Percentiles rank a stretch among this genome's conserved stretches.
These are phyloP conservation scores for Silene coronaria DNA, from an alignment of 179 eudicot species.

Conservation along the genomic window DNA sequence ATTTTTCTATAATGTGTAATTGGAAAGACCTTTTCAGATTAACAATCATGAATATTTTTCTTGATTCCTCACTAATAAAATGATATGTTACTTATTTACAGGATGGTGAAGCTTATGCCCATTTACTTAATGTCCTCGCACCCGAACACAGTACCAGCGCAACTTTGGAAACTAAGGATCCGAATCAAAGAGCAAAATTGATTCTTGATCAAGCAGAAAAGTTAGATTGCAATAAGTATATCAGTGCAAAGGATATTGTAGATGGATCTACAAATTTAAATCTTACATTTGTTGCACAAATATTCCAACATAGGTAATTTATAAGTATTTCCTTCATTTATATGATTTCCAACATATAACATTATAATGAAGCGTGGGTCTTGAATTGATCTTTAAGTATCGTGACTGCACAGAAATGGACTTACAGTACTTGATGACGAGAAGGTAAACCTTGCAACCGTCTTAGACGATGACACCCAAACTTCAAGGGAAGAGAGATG, in stretches of 20 bases:
- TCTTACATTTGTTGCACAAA: constrained; percentile 80
- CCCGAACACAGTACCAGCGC: constrained; percentile 57
- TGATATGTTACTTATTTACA: constrained; percentile 29
- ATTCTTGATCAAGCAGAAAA: constrained; percentile 75
- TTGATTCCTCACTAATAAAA: neutral
- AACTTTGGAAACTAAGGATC: constrained; percentile 55
- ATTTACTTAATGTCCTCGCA: constrained; percentile 75
- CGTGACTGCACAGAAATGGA: constrained; percentile 54
- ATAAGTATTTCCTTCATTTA: neutral
- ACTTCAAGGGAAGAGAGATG: constrained; percentile 79
- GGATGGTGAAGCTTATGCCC: constrained; percentile 93
- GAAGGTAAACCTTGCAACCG: constrained; percentile 48
- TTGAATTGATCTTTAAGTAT: neutral
- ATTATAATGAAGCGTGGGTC: neutral
- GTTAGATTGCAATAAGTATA: constrained; percentile 63
- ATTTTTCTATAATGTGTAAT: neutral
- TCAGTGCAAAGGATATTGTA: constrained; percentile 68
- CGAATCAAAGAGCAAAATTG: constrained; percentile 67
- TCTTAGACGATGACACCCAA: constrained; percentile 57
- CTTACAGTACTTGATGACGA: constrained; percentile 40
- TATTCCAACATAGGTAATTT: constrained; percentile 66
- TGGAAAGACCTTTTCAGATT: neutral
- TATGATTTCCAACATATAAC: neutral
- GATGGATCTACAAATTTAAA: constrained; percentile 82
- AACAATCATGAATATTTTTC: neutral